Evolutionary conservation across 2,329 filamentous ascomycete genomes (phyloP).

Genomic region (Aureobasidium sp.): DNA sequence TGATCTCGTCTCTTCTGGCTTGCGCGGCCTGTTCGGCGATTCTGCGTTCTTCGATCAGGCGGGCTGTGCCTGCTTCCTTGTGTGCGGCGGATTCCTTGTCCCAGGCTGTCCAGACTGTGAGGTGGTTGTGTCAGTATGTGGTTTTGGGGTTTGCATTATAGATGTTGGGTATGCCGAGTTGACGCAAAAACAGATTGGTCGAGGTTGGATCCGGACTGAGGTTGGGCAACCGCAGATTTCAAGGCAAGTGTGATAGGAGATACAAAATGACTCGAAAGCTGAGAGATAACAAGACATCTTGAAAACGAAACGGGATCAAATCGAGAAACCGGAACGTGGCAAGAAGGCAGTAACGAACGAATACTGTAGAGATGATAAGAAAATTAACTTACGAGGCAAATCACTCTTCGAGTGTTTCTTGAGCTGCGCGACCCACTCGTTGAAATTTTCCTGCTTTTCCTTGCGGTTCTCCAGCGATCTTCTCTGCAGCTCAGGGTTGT

Average conservation of each 20-base stretch:
- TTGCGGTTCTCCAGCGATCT: constrained; percentile 73
- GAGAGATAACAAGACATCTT: not conserved
- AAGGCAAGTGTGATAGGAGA: too few species aligned
- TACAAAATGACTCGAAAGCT: not conserved
- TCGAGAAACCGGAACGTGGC: not conserved
- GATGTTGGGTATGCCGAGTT: not conserved
- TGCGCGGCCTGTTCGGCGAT: constrained; percentile 25
- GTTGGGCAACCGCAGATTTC: not conserved
- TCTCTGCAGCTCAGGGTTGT: constrained; percentile 91
- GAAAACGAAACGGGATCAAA: not conserved
- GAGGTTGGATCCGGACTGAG: too few species aligned
- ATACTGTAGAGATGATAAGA: not conserved
- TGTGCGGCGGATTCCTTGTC: constrained; percentile 27
- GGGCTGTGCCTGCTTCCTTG: constrained; percentile 21
- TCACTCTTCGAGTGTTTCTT: constrained; percentile 88
- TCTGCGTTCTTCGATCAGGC: constrained; percentile 27
- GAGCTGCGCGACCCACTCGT: constrained; percentile 74
- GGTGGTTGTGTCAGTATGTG: not conserved
- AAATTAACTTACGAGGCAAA: constrained; percentile 66
- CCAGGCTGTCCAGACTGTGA: constrained; percentile 31
- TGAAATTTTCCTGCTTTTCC: constrained; percentile 75
- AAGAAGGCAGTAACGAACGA: not conserved
- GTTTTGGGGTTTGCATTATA: not conserved
- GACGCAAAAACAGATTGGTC: not conserved
- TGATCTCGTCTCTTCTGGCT: constrained; percentile 27